These are phyloP conservation scores for Kodamaea ohmeri DNA, from an alignment of 1,139 yeast species.

Conservation along the genomic window DNA sequence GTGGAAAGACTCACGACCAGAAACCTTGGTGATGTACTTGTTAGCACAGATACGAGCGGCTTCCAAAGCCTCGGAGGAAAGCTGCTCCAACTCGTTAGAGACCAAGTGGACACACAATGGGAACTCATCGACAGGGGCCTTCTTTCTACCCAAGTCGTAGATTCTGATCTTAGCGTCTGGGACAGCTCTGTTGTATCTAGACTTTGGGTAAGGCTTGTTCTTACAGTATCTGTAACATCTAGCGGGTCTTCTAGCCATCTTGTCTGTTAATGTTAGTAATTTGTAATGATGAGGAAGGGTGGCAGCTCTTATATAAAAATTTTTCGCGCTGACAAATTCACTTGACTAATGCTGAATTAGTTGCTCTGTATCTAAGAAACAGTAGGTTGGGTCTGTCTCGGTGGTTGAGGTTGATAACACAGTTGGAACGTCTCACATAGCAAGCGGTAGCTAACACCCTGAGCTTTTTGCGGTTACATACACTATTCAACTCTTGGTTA, in stretches of 20 bases:
- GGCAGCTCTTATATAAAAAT: slow-evolving; percentile 11
- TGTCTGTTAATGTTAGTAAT: slow-evolving; percentile 46
- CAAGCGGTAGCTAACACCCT: no score
- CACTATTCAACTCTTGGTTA: slow-evolving; percentile 23
- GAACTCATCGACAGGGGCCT: slow-evolving; percentile 99
- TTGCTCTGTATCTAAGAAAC: neutral
- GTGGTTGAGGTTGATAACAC: no score
- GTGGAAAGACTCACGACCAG: slow-evolving; percentile 99
- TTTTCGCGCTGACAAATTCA: slow-evolving; percentile 14
- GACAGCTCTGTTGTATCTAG: slow-evolving; percentile 99
- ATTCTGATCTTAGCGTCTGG: slow-evolving; percentile 99
- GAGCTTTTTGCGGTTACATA: slow-evolving; percentile 15
- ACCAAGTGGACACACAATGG: slow-evolving; percentile 99
- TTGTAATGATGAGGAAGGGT: neutral
- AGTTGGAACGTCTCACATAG: no score
- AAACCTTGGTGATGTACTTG: slow-evolving; percentile 96
- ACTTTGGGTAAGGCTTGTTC: slow-evolving; percentile 99
- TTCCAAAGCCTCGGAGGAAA: slow-evolving; percentile 99
- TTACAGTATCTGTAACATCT: slow-evolving; percentile 99
- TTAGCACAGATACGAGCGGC: slow-evolving; percentile 99
- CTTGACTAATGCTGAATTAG: slow-evolving; percentile 1
- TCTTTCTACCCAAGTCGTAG: slow-evolving; percentile 99
- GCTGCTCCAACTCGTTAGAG: slow-evolving; percentile 98
- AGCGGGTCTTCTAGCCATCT: slow-evolving; percentile 99
- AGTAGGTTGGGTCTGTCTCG: neutral